Evolutionary conservation across 208 protist species (phyloP), one percentile per base, ranked within the genome.

Genomic region (Wallacemonas sp.): DNA sequence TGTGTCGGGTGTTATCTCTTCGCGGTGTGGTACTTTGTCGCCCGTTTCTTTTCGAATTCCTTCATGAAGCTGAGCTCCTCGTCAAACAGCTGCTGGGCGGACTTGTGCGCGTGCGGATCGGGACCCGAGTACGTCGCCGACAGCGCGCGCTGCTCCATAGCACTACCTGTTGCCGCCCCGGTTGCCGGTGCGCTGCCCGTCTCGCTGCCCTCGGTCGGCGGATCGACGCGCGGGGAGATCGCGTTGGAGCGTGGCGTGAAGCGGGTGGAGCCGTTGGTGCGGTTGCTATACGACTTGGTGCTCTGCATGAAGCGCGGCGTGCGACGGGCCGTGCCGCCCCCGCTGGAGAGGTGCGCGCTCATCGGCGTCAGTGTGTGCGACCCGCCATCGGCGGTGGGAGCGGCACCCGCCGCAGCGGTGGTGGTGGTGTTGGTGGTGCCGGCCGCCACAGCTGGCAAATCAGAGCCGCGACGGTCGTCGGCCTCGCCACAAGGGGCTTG

Each of bases 41-140:
- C 77, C 1, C 57, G 44, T 41, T 72, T 49, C 57, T 70, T 65
- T 18, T 42, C 45, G 61, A 89, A 87, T 20, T 70, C 62, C 2
- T 79, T 72, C 72, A 89, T 87, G 42, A 89, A 85, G 0, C 45
- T 64, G 2, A 68, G 41, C 72, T 85, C 77, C 66, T 84, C 62
- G 10, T 59, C 63, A 36, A 89, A 77, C 57, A 89, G 63, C 42
- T 86, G 70, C 1, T 83, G 79, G 14, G 57, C 80, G 1, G 68
- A 76, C 64, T 70, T 66, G 38, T 79, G 73, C 22, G 52, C 54
- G 14, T 55, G 69, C 2, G 48, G 44, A 36, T 48, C 33, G 29
- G 23, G 4, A 61, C 49, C 18, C 12, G 52, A 36, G 52, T 41
- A 33, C 16, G 52, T 59, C 31, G 38, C 31, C 42, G 67, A 18